phyloP scores from a whole-genome alignment of 2,329 filamentous ascomycete genomes.

The Cladophialophora carrionii region DNA sequence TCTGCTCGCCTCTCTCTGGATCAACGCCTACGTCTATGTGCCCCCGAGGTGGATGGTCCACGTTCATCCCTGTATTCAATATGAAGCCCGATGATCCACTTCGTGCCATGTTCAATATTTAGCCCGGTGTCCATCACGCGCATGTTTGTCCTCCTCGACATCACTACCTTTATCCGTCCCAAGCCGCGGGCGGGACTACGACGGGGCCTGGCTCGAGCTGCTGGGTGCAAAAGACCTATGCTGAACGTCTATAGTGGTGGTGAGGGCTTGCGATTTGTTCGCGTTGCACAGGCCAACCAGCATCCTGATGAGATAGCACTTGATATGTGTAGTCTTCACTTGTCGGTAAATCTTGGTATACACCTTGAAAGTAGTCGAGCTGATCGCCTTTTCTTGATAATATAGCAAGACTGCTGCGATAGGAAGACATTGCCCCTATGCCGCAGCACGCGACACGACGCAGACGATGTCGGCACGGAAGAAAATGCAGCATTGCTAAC shows the following conservation, averaged over 20 bases:
- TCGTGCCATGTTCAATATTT: slow-evolving; percentile 49
- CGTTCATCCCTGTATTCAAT: neutral
- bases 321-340: too few relatives aligned
- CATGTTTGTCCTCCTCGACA: slow-evolving; percentile 50
- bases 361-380: neutral
- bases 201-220: slow-evolving; percentile 40
- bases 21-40: slow-evolving; percentile 57
- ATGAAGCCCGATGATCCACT: too few relatives aligned
- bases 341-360: too few relatives aligned
- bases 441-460: too few relatives aligned
- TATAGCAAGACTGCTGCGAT: neutral
- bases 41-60: slow-evolving; percentile 51
- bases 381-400: neutral
- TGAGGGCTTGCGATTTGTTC: slow-evolving; percentile 57
- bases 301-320: too few relatives aligned
- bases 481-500: neutral
- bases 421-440: neutral
- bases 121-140: slow-evolving; percentile 46
- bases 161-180: slow-evolving; percentile 53
- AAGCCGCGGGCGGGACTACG: slow-evolving; percentile 48
- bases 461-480: neutral
- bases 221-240: slow-evolving; percentile 42
- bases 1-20: slow-evolving; percentile 51
- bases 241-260: slow-evolving; percentile 52
- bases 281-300: too few relatives aligned